Evolutionary conservation across 2,329 filamentous ascomycete genomes (phyloP).

Genomic region (Aspergillus glaucus): DNA sequence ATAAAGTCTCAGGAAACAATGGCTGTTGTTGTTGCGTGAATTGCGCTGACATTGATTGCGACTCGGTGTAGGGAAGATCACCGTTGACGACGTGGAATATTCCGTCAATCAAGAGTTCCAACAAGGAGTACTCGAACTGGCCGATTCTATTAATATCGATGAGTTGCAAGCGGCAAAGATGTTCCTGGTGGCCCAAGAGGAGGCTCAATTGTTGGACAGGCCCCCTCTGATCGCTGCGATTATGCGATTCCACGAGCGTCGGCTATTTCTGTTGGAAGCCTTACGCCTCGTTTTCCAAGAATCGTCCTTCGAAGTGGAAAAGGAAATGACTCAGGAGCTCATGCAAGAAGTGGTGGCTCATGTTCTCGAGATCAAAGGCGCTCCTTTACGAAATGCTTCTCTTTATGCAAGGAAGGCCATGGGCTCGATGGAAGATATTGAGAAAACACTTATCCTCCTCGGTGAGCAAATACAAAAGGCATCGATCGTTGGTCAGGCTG

Average conservation of each 20-base stretch:
- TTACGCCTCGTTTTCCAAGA: constrained; percentile 72
- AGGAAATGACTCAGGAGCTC: constrained; percentile 48
- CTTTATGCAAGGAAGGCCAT: constrained; percentile 70
- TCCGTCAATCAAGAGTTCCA: constrained; percentile 81
- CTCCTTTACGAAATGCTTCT: constrained; percentile 45
- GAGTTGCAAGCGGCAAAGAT: constrained; percentile 76
- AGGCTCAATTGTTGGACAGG: constrained; percentile 63
- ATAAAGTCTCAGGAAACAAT: background rate
- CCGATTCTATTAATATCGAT: constrained; percentile 84
- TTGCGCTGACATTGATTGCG: constrained; percentile 13
- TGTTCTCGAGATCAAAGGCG: constrained; percentile 53
- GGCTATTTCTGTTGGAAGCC: constrained; percentile 76
- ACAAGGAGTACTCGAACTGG: constrained; percentile 70
- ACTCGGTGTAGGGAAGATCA: constrained; percentile 60
- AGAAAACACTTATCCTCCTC: constrained; percentile 68
- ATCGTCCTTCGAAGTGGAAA: constrained; percentile 53
- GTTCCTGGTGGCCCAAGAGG: constrained; percentile 66
- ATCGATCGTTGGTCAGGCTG: constrained; percentile 63
- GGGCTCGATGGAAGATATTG: constrained; percentile 67
- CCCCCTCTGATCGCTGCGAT: constrained; percentile 71
- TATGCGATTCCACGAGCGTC: constrained; percentile 80
- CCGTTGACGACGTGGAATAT: constrained; percentile 66
- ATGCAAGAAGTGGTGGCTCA: constrained; percentile 52
- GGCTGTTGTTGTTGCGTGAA: background rate
- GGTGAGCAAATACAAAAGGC: constrained; percentile 70